A percentile compares a stretch with the other conserved stretches of the same genome.
These are phyloP conservation scores for Aspergillus intermedius DNA, from an alignment of 2,329 filamentous ascomycete species.

Conservation along the genomic window DNA sequence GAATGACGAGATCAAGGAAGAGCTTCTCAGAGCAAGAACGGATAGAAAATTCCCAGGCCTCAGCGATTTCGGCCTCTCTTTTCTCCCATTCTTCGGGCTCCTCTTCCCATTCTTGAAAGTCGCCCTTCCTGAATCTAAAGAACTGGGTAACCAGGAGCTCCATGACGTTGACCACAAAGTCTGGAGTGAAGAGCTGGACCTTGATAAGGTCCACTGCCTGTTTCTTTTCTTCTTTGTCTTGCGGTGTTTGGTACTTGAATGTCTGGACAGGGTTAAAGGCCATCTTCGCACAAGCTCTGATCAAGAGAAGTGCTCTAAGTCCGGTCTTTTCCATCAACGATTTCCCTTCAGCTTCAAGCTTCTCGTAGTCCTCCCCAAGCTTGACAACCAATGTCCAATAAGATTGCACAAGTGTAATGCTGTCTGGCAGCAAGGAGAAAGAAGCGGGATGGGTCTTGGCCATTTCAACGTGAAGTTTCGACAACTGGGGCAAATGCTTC, in stretches of 20 bases:
- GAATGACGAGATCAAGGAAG: conserved; percentile 82
- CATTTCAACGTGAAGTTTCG: conserved; percentile 88
- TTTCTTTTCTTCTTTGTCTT: conserved; percentile 70
- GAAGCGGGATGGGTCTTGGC: conserved; percentile 70
- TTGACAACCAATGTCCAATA: conserved; percentile 80
- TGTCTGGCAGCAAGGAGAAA: conserved; percentile 75
- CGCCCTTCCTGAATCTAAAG: conserved; percentile 77
- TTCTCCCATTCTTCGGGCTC: conserved; percentile 95
- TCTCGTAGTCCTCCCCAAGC: conserved; percentile 63
- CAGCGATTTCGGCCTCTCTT: conserved; percentile 74
- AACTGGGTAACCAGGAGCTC: conserved; percentile 79
- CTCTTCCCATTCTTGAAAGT: conserved; percentile 87
- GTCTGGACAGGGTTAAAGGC: conserved; percentile 72
- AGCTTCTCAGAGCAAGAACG: conserved; percentile 89
- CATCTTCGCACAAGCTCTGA: conserved; percentile 78
- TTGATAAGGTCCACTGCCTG: conserved; percentile 65
- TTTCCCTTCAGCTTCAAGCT: conserved; percentile 42
- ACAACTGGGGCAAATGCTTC: conserved; percentile 81
- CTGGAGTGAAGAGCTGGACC: conserved; percentile 64
- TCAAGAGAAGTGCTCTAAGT: conserved; percentile 72
- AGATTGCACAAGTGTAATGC: conserved; percentile 65
- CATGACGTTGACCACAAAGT: conserved; percentile 73
- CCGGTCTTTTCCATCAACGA: conserved; percentile 70
- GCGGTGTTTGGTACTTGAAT: conserved; percentile 72
- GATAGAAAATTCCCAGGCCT: conserved; percentile 87